Base-by-base conservation (phyloP, 2,329 filamentous ascomycete genomes). In the Fusarium sp. region DNA sequence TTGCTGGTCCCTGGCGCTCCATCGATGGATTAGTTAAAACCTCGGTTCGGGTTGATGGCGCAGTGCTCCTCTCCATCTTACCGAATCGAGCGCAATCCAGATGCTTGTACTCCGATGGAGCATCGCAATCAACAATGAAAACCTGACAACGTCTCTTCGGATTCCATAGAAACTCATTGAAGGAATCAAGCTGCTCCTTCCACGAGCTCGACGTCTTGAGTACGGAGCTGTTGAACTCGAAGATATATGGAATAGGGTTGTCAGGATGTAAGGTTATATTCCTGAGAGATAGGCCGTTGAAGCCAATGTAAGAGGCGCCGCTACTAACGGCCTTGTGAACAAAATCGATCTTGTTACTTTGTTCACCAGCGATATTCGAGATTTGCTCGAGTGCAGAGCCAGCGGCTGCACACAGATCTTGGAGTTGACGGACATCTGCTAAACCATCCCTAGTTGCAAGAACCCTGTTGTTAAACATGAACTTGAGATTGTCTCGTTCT, bases 41-140 rank as follows among this genome's bases (percentile, higher is more conserved):
- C 1, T 31, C 26, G 1, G 16, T 5, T 0, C 26, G 12, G 6
- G 18, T 6, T 5, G 54, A 16, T 2, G 45, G 5, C 6, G 45
- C 38, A 6, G 15, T 2, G 0, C 20, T 46, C 0, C 10, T 47
- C 12, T 46, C 38, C 13, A 59, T 34, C 8, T 54, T 16, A 12
- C 38, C 11, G 9, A 72, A 44, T 2, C 20, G 26, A 2, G 70
- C 33, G 1, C 23, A n/a, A 0, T 61, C 46, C 4, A 53, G 13
- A 3, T 53, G 15, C 2, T 34, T 28, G 1, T 30, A 33, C 12
- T 40, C 34, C 7, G 37, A 57, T 2, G 63, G 63, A 1, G 67
- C 58, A 11, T 72, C 70, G 8, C 66, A 59, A 4, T 72, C 70
- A n/a, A 70, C 37, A 13, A 73, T 54, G 18, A 62, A 72, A 0